phyloP scores from a whole-genome alignment of 257 asterid species.

The Forsythia suspensa region DNA sequence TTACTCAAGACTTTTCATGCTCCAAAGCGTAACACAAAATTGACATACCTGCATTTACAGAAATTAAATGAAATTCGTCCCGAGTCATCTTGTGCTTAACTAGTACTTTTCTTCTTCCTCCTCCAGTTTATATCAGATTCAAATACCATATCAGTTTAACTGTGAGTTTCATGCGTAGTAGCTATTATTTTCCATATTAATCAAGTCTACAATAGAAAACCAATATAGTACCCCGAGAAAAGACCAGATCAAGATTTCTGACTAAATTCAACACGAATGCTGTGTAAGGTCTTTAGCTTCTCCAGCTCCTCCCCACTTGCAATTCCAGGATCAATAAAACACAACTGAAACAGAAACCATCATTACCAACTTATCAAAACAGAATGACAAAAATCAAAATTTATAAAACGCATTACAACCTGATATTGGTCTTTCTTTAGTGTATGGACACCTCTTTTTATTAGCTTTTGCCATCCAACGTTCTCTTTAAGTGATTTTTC shows the following conservation, averaged over 20 bases:
- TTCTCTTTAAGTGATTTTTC: slow-evolving; percentile 38
- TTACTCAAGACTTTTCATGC: slow-evolving; percentile 54
- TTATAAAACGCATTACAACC: slow-evolving; percentile 41
- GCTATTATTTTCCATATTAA: not conserved
- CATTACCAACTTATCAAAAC: slow-evolving; percentile 4
- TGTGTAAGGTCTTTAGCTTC: slow-evolving; percentile 58
- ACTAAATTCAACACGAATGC: slow-evolving; percentile 59
- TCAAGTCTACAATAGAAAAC: not conserved
- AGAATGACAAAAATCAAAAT: not conserved
- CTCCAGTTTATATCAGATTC: no score
- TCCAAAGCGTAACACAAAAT: slow-evolving; percentile 42
- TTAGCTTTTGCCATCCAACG: slow-evolving; percentile 74
- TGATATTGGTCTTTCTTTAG: slow-evolving; percentile 72
- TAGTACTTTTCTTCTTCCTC: no score
- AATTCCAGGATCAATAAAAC: slow-evolving; percentile 77
- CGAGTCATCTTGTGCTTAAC: not conserved
- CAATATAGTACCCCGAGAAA: not conserved
- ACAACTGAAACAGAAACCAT: slow-evolving; percentile 48
- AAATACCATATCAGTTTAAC: not conserved
- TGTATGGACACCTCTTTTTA: slow-evolving; percentile 87
- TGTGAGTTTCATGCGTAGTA: not conserved
- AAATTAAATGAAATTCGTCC: not conserved
- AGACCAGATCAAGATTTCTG: slow-evolving; percentile 1
- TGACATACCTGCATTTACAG: slow-evolving; percentile 17
- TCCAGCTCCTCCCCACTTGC: slow-evolving; percentile 70